Percentiles rank a stretch among this genome's conserved stretches.
Conservation (phyloP, 129 eudicot species). For the Oenanthe sinensis region DNA sequence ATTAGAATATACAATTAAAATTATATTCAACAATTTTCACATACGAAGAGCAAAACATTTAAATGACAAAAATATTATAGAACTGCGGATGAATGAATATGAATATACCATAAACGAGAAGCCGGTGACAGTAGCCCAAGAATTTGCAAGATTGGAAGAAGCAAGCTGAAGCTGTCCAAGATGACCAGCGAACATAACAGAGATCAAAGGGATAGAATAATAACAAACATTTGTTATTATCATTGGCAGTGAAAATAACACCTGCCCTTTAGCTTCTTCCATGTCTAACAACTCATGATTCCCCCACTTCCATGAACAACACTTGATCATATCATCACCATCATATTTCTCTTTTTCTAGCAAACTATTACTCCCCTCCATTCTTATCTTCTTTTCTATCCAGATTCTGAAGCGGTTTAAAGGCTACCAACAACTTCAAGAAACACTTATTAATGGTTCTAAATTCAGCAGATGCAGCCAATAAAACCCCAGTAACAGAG, state of each 20-base stretch:
- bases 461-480: no score
- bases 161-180: conserved; percentile 50
- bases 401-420: background rate
- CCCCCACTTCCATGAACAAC: conserved; percentile 6
- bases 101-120: conserved; percentile 31
- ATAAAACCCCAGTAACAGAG: background rate
- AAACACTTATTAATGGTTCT: no score
- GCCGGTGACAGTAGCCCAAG: conserved; percentile 51
- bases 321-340: background rate
- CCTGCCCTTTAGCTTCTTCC: conserved; percentile 31
- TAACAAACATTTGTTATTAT: conserved; percentile 31
- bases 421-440: background rate
- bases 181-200: conserved; percentile 66
- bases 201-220: conserved; percentile 34
- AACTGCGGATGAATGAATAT: background rate
- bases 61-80: background rate
- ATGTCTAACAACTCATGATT: conserved; percentile 21
- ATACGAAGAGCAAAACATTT: background rate
- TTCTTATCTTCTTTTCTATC: background rate
- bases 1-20: background rate
- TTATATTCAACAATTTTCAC: background rate
- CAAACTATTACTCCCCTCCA: background rate
- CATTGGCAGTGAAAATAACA: conserved; percentile 38
- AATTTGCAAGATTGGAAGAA: conserved; percentile 40
- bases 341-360: background rate